These are phyloP conservation scores for Alternaria rosae DNA, from an alignment of 2,329 filamentous ascomycete genomes.

Conservation along the genomic window DNA sequence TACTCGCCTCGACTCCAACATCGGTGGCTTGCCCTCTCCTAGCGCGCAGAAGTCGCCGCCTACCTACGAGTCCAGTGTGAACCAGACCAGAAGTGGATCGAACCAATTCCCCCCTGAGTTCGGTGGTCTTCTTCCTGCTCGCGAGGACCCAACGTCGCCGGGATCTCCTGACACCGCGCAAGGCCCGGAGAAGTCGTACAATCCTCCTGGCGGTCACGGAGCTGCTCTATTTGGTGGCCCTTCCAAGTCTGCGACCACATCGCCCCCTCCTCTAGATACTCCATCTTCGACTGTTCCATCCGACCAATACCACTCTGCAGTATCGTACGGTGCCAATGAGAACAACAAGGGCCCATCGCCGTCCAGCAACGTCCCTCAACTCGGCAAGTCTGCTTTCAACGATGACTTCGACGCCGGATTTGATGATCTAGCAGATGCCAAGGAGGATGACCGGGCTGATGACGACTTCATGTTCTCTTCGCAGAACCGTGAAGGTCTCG, in stretches of 20 bases:
- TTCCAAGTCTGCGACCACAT: slow-evolving; percentile 47
- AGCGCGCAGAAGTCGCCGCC: slow-evolving; percentile 67
- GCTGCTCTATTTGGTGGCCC: slow-evolving; percentile 51
- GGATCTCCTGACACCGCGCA: slow-evolving; percentile 45
- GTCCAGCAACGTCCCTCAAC: slow-evolving; percentile 42
- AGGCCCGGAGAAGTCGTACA: slow-evolving; percentile 50
- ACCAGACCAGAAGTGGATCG: slow-evolving; percentile 43
- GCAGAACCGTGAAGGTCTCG: slow-evolving; percentile 67
- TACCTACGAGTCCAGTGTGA: slow-evolving; percentile 59
- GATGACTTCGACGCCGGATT: slow-evolving; percentile 81
- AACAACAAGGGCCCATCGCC: slow-evolving; percentile 44
- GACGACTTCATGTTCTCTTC: slow-evolving; percentile 80
- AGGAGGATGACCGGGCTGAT: slow-evolving; percentile 74
- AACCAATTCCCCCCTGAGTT: slow-evolving; percentile 63
- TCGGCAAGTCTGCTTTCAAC: slow-evolving; percentile 67
- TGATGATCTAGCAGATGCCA: slow-evolving; percentile 82
- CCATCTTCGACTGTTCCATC: slow-evolving; percentile 52
- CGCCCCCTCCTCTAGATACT: slow-evolving; percentile 50
- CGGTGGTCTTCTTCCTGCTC: slow-evolving; percentile 62
- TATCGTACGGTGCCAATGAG: slow-evolving; percentile 47
- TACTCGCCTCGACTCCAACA: slow-evolving; percentile 45
- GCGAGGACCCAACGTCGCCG: slow-evolving; percentile 60
- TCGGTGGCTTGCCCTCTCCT: slow-evolving; percentile 58
- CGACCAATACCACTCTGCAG: slow-evolving; percentile 53
- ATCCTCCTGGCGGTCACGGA: slow-evolving; percentile 48